phyloP scores from a whole-genome alignment of 2,329 filamentous ascomycete species.

The Pestalotiopsis fici region DNA sequence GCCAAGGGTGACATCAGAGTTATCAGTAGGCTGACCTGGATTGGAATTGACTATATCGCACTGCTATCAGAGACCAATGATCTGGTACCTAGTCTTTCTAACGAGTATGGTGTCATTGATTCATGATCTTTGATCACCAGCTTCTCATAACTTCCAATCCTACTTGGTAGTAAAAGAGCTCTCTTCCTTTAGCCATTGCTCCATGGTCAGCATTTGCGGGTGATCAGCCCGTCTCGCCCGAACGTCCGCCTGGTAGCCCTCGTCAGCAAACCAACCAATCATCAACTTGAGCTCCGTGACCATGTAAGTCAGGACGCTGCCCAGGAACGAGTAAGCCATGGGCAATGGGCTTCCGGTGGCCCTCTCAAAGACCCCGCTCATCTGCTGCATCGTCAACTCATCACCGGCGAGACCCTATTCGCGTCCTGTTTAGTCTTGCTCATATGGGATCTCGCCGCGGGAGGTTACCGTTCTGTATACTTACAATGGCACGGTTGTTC shows the following conservation, averaged over 20 bases:
- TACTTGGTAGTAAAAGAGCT: conserved; percentile 25
- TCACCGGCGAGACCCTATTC: conserved; percentile 42
- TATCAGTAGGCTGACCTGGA: neutral
- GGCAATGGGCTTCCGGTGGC: conserved; percentile 28
- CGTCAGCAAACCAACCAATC: conserved; percentile 35
- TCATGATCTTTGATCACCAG: neutral
- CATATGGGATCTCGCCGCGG: neutral
- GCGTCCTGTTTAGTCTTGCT: neutral
- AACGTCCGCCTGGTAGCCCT: conserved; percentile 34
- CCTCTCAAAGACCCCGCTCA: conserved; percentile 25
- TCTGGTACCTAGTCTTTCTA: neutral
- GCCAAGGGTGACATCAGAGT: neutral
- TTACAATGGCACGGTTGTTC: conserved; percentile 33
- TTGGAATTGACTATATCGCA: neutral
- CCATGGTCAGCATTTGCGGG: conserved; percentile 31
- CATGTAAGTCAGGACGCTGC: conserved; percentile 28
- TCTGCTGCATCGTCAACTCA: conserved; percentile 37
- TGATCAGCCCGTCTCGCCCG: conserved; percentile 27
- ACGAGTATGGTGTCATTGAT: neutral
- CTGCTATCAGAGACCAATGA: neutral
- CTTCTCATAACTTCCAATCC: neutral
- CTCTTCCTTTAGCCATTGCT: conserved; percentile 30
- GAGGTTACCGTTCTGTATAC: neutral
- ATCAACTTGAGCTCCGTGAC: conserved; percentile 31
- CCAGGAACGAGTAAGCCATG: conserved; percentile 28